Conservation (phyloP, 495 filamentous ascomycete genomes). For the Tuber brumale region DNA sequence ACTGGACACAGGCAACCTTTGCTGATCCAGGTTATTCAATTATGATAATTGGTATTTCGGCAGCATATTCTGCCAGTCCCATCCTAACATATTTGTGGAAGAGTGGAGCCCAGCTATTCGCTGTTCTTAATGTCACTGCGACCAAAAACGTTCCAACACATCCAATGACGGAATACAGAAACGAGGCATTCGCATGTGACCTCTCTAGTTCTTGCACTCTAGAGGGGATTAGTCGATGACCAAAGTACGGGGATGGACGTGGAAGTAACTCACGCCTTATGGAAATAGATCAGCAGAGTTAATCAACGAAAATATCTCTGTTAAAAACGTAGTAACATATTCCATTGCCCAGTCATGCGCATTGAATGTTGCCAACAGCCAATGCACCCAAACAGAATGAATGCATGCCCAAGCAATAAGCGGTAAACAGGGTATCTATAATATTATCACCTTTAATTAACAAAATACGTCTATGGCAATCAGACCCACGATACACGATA, state of each 20-base stretch:
- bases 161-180: conserved; percentile 64
- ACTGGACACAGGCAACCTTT: conserved; percentile 55
- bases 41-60: conserved; percentile 66
- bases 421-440: conserved; percentile 58
- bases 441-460: background rate
- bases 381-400: conserved; percentile 65
- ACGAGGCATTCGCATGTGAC: conserved; percentile 56
- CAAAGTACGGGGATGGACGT: background rate
- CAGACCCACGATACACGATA: background rate
- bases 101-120: conserved; percentile 58
- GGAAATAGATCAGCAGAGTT: conserved; percentile 72
- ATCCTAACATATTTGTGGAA: conserved; percentile 63
- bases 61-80: conserved; percentile 61
- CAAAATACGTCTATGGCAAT: background rate
- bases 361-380: conserved; percentile 62
- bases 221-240: background rate
- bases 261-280: conserved; percentile 50
- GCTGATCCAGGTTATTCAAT: conserved; percentile 55
- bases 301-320: conserved; percentile 64
- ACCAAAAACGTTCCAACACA: conserved; percentile 65
- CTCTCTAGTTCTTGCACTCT: conserved; percentile 59
- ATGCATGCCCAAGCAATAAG: conserved; percentile 73
- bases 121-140: conserved; percentile 59
- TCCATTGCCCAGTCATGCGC: conserved; percentile 73
- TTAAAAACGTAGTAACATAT: conserved; percentile 66